A percentile compares a stretch with the other conserved stretches of the same genome.
These are phyloP conservation scores for Fusarium kyushuense DNA, from an alignment of 2,329 filamentous ascomycete genomes.

Conservation along the genomic window DNA sequence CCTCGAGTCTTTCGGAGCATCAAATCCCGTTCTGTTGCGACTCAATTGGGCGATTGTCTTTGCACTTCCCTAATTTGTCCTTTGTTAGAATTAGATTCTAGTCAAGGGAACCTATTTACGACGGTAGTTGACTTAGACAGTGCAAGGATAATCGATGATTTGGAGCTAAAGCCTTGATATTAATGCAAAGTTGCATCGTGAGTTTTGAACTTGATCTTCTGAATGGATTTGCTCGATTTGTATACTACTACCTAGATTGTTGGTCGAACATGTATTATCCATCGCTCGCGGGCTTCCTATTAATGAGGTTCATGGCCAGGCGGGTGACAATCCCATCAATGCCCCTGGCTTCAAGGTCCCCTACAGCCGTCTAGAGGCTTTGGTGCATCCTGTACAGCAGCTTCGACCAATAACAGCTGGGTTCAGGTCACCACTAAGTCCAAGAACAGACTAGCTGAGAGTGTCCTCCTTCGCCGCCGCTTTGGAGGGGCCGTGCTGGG, in stretches of 20 bases:
- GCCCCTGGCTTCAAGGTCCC: conserved; percentile 24
- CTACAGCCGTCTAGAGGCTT: conserved; percentile 35
- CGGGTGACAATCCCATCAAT: conserved; percentile 13
- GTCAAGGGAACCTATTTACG: background rate
- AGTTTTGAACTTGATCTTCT: background rate
- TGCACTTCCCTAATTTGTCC: conserved; percentile 23
- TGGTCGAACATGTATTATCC: background rate
- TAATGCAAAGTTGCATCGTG: background rate
- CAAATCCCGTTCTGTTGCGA: conserved; percentile 29
- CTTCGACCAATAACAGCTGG: conserved; percentile 25
- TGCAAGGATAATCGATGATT: background rate
- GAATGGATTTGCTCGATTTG: conserved; percentile 1
- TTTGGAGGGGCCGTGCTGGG: conserved; percentile 38
- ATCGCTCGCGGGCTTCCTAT: conserved; percentile 2
- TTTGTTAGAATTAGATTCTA: conserved; percentile 1
- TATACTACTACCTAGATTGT: background rate
- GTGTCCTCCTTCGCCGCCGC: conserved; percentile 20
- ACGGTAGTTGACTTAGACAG: background rate
- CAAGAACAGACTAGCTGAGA: conserved; percentile 24
- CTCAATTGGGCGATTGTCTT: conserved; percentile 36
- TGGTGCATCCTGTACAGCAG: conserved; percentile 34
- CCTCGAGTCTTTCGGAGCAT: conserved; percentile 30
- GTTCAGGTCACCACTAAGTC: background rate
- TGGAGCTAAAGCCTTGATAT: background rate
- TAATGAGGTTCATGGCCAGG: conserved; percentile 8